Evolutionary conservation across 2,329 filamentous ascomycete species (phyloP), one percentile per base, ranked within the genome.

Genomic region (Hypomyces perniciosus): DNA sequence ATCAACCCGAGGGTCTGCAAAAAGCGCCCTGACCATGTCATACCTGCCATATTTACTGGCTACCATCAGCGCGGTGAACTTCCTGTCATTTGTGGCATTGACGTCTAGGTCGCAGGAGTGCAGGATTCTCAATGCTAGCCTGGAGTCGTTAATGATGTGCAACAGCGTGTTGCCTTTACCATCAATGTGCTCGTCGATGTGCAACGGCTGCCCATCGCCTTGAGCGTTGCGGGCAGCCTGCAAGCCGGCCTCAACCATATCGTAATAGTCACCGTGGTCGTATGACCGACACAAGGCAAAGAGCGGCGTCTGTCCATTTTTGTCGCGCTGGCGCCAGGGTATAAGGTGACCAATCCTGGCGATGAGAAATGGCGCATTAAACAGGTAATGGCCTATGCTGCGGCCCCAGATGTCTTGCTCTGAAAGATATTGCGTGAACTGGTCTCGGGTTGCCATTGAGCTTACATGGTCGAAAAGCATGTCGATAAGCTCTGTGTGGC

Each of bases 21-120:
- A 97, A 5, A 99, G 77, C 8, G 85, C 84, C 52, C 91, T 80
- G 13, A 99, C 92, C 76, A 96, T 89, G 61, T 97, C 93, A 48
- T 95, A 86, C 55, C 93, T 83, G 33, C 93, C 93, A 64, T 97
- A 99, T 67, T 99, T 99, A 78, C 92, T 97, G 6, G 92, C 92
- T 55, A 99, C 87, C 93, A 99, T 99, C 51, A 99, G 75, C 2
- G 93, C 85, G 0, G 95, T 99, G 64, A 99, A 97, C 44, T 83
- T 86, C 71, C 90, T 96, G 60, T 97, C 91, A 63, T 99, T 99
- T 7, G 85, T 87, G 7, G 92, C 91, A 68, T 99, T 99, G 50
- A 92, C 88, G 63, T 99, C 90, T n/a, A 90, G 86, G 59, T 99
- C 93, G 68, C 91, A 95, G 53, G 85, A 80, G 50, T 87, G 80